A percentile compares a stretch with the other conserved stretches of the same genome.
Conservation (phyloP, 1,284 basidiomycete species). For the Apiotrichum laibachii region DNA sequence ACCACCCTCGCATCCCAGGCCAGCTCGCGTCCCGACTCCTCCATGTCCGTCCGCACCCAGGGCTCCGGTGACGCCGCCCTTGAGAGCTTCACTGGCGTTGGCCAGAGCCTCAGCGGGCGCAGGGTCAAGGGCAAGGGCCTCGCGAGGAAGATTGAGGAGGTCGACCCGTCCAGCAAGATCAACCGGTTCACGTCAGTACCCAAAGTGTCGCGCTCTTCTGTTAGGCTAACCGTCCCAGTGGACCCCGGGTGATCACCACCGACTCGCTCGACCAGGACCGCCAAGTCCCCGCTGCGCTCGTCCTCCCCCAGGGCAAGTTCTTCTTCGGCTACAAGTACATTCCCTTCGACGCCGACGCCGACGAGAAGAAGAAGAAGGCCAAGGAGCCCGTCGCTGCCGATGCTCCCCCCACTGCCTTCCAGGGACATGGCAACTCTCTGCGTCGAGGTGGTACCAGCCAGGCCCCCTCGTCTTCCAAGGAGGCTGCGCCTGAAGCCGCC, state of each 20-base stretch:
- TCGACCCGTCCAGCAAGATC: conserved; percentile 80
- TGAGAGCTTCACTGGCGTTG: conserved; percentile 91
- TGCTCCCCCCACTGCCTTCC: conserved; percentile 32
- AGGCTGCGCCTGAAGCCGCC: not conserved
- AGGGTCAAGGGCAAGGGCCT: conserved; percentile 91
- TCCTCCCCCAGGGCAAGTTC: conserved; percentile 85
- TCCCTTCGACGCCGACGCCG: conserved; percentile 60
- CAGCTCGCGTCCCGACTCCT: conserved; percentile 72
- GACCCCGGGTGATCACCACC: conserved; percentile 80
- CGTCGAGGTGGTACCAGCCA: conserved; percentile 16
- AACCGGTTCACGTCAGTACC: conserved; percentile 75
- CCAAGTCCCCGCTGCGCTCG: conserved; percentile 83
- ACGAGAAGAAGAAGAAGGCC: conserved; percentile 42
- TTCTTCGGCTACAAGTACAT: conserved; percentile 88
- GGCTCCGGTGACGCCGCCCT: conserved; percentile 56
- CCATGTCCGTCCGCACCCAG: conserved; percentile 35
- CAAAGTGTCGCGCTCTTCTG: not conserved
- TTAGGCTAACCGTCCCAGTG: conserved; percentile 55
- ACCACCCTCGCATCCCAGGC: conserved; percentile 59
- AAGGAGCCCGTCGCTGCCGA: conserved; percentile 22
- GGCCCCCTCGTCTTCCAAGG: too few species aligned
- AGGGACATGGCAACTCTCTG: conserved; percentile 44
- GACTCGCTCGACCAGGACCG: conserved; percentile 69
- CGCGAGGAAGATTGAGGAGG: conserved; percentile 73
- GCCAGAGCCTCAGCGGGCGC: conserved; percentile 80